Base-by-base conservation (phyloP, 495 filamentous ascomycete genomes). In the Penicillium paradoxum region DNA sequence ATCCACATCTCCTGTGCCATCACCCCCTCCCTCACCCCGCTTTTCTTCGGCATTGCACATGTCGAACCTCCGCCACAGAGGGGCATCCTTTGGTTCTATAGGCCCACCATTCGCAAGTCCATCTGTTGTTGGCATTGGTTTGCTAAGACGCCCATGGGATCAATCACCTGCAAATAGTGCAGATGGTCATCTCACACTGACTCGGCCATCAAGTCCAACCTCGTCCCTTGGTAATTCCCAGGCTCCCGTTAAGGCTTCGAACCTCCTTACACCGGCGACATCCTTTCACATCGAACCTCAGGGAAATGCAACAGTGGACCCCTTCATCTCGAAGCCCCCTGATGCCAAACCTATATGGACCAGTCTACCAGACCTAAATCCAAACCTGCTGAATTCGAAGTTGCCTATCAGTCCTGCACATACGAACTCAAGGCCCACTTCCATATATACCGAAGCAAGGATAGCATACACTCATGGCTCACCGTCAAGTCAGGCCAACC, bases 381-480 rank as follows among this genome's bases (percentile, higher is more conserved):
- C 49, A 4, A 25, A 21, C n/a, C n/a, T 51, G n/a, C 30, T 34
- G 13, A 25, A 13, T 32, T 51, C 49, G 2, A 42, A 22, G 3
- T 34, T 51, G n/a, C 49, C 49, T 7, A 51, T 51, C 18, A 51
- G 39, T n/a, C 49, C 49, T 17, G 38, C 49, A 14, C 29, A 42
- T 13, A 15, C 13, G 25, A 42, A 19, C 30, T 6, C 30, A 6
- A 41, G 7, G 15, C 13, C 39, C 21, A 43, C 2, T 25, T 13
- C 32, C n/a, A 11, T 17, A 14, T 32, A 30, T 22, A 7, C 29
- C 1, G 30, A 15, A 8, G 38, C 13, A 32, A 27, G 25, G 45
- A 17, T 13, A 19, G 7, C 17, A 21, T 37, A 15, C 11, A 11
- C 27, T 41, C 38, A 42, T 24, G 18, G 18, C 4, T 3, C 27